phyloP scores from a whole-genome alignment of 306 rosid species.

The Malus sylvestris region DNA sequence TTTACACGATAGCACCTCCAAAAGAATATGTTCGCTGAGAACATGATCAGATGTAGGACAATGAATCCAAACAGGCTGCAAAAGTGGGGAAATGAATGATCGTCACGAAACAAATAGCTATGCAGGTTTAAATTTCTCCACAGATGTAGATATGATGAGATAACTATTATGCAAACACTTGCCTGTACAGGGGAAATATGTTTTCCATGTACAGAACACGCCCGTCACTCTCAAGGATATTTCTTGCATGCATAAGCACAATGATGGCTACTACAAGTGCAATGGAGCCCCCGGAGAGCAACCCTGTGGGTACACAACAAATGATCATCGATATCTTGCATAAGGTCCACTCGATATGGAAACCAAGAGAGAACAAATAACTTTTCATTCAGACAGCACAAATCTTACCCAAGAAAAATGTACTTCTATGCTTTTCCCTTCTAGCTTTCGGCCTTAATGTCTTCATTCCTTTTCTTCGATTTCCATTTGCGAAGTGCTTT shows the following conservation, averaged over 20 bases:
- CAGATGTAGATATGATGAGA: background rate
- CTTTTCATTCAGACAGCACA: background rate
- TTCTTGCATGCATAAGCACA: slow-evolving; percentile 49
- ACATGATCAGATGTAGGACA: slow-evolving; percentile 47
- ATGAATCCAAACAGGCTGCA: slow-evolving; percentile 71
- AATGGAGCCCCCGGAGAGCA: slow-evolving; percentile 42
- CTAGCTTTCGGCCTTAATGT: slow-evolving; percentile 38
- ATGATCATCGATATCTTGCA: background rate
- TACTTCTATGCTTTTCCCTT: slow-evolving; percentile 46
- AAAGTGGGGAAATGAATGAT: background rate
- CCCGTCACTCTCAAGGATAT: slow-evolving; percentile 25
- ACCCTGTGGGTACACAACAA: slow-evolving; percentile 27
- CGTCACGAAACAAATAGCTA: background rate
- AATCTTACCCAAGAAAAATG: slow-evolving; percentile 41
- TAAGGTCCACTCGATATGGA: background rate
- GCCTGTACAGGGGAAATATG: slow-evolving; percentile 77
- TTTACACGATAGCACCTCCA: slow-evolving; percentile 75
- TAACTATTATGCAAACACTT: slow-evolving; percentile 2
- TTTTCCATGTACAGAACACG: slow-evolving; percentile 39
- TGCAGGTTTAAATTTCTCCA: background rate
- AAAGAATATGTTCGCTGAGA: slow-evolving; percentile 41
- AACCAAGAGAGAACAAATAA: background rate
- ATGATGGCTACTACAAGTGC: slow-evolving; percentile 46
- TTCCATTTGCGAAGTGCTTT: slow-evolving; percentile 51
- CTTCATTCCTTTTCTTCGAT: slow-evolving; percentile 41